phyloP scores from a whole-genome alignment of 441 rosid species.

The Arabidopsis lyrata region DNA sequence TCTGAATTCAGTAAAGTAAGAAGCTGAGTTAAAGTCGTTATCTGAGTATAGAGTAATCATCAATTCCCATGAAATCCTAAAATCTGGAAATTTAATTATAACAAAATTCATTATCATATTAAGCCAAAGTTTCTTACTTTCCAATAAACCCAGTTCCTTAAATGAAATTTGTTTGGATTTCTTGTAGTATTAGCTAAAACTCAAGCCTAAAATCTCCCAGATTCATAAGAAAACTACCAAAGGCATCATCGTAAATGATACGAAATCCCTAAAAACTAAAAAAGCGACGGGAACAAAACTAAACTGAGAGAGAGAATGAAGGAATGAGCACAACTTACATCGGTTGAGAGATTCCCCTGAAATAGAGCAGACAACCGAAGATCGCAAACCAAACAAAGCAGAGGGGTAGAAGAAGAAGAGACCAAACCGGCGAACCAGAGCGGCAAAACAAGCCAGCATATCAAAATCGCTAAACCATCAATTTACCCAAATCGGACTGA shows the following conservation, averaged over 20 bases:
- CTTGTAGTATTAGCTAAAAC: not conserved
- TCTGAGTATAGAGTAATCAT: slow-evolving; percentile 8
- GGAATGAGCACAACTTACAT: not conserved
- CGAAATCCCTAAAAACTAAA: not conserved
- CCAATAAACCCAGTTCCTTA: not conserved
- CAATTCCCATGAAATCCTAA: not conserved
- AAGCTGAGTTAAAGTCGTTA: not conserved
- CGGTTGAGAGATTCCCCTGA: not conserved
- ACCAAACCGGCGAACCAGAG: not conserved
- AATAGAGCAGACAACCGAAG: not conserved
- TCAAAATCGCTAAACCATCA: not conserved
- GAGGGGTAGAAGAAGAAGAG: not conserved
- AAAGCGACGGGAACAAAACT: too few relatives aligned
- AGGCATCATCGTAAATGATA: not conserved
- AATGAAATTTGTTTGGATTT: not conserved
- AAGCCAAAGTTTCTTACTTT: slow-evolving; percentile 6
- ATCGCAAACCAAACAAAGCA: too few relatives aligned
- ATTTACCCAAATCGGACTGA: slow-evolving; percentile 7
- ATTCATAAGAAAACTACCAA: not conserved
- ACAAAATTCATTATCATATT: too few relatives aligned
- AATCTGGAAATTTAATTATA: not conserved
- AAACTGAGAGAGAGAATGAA: not conserved
- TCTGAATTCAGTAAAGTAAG: not conserved
- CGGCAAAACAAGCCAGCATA: not conserved
- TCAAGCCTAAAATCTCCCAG: not conserved